Conservation (phyloP, 1,284 basidiomycete species). For the Pyrrhoderma lamaoense region DNA sequence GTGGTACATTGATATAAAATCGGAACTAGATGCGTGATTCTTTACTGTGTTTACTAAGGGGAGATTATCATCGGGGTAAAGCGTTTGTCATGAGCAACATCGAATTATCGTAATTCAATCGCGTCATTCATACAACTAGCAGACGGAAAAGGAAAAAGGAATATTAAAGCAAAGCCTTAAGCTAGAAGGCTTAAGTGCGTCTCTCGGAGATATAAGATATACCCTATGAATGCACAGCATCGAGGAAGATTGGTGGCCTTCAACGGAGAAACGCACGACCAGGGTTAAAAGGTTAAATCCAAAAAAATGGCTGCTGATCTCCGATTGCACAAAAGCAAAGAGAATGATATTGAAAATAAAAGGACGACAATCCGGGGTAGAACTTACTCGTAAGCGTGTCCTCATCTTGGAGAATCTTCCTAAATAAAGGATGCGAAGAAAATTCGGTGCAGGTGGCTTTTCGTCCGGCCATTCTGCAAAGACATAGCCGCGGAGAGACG, state of each 20-base stretch:
- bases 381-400: constrained; percentile 65
- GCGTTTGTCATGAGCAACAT: neutral
- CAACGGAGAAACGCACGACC: neutral
- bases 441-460: constrained; percentile 71
- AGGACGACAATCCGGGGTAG: constrained; percentile 5
- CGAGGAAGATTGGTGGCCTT: neutral
- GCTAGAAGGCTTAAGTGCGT: too few species aligned
- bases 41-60: neutral
- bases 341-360: neutral
- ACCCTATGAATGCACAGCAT: constrained; percentile 11
- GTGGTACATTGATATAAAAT: too few species aligned
- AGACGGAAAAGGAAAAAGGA: too few species aligned
- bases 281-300: constrained; percentile 2
- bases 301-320: neutral
- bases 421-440: constrained; percentile 70
- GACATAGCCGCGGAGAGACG: too few species aligned
- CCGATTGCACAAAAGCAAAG: neutral
- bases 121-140: too few species aligned
- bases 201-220: neutral
- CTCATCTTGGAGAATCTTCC: constrained; percentile 81
- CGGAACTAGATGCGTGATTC: neutral
- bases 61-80: constrained; percentile 1
- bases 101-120: too few species aligned
- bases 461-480: constrained; percentile 71
- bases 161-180: too few species aligned